Conservation (phyloP, 345 rosid genomes). For the Dovyalis caffra region DNA sequence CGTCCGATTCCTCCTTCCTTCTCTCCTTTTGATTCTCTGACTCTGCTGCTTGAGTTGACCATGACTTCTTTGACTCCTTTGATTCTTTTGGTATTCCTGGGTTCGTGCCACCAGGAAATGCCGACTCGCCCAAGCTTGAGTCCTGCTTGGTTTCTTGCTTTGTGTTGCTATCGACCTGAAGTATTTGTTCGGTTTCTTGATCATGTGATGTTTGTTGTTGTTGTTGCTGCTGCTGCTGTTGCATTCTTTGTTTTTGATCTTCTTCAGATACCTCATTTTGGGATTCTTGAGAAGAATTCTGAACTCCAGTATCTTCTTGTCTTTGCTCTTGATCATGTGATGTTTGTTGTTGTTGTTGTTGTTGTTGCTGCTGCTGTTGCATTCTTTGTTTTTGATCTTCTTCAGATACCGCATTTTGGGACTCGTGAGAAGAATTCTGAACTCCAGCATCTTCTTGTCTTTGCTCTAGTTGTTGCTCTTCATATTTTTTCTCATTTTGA, state of each 20-base stretch:
- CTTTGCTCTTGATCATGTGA: constrained; percentile 5
- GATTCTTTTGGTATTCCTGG: constrained; percentile 66
- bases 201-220: background rate
- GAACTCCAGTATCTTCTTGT: constrained; percentile 49
- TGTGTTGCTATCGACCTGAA: constrained; percentile 6
- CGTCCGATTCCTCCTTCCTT: constrained; percentile 18
- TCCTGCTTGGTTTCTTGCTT: constrained; percentile 16
- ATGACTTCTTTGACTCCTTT: constrained; percentile 26
- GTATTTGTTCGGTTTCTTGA: background rate
- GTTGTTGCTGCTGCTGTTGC: constrained; percentile 39
- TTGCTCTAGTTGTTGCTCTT: constrained; percentile 43
- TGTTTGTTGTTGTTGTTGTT: background rate
- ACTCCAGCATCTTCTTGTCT: constrained; percentile 50
- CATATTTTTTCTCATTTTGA: constrained; percentile 26
- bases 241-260: constrained; percentile 26
- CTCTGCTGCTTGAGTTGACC: constrained; percentile 30
- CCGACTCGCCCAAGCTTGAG: constrained; percentile 21
- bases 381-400: constrained; percentile 25
- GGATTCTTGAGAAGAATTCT: constrained; percentile 28
- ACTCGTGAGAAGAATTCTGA: constrained; percentile 30
- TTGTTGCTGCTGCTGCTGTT: constrained; percentile 36
- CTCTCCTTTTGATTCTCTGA: constrained; percentile 32
- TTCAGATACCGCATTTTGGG: constrained; percentile 20
- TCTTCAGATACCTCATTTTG: constrained; percentile 23
- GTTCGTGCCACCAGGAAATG: constrained; percentile 24